phyloP scores from a whole-genome alignment of 2,329 filamentous ascomycete species.

The Knoxdaviesia proteae region DNA sequence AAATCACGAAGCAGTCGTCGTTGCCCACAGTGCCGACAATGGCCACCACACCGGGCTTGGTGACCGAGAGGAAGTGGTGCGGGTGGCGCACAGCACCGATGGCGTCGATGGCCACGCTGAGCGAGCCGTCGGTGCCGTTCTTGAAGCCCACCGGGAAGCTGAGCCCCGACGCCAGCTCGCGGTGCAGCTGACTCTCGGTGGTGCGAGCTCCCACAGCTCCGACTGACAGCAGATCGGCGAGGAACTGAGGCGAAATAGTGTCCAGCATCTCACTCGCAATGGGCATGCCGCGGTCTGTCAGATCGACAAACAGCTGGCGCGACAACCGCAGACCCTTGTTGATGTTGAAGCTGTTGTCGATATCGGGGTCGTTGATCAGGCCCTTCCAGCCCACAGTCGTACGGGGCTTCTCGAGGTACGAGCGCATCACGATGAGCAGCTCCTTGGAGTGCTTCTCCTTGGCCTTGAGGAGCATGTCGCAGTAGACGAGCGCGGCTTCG shows the following conservation, averaged over 20 bases:
- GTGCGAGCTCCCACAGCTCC: conserved; percentile 92
- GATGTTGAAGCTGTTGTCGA: conserved; percentile 96
- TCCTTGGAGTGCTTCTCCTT: conserved; percentile 81
- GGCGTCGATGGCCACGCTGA: conserved; percentile 82
- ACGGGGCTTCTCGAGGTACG: conserved; percentile 94
- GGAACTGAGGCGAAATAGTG: conserved; percentile 92
- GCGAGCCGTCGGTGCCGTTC: conserved; percentile 86
- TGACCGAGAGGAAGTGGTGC: conserved; percentile 93
- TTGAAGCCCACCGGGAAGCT: conserved; percentile 99
- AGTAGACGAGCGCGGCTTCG: conserved; percentile 76
- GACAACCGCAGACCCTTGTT: conserved; percentile 85
- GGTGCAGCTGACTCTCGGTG: conserved; percentile 87
- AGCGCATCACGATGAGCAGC: conserved; percentile 88
- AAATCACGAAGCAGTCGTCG: conserved; percentile 90
- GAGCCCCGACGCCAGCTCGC: conserved; percentile 79
- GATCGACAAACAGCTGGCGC: conserved; percentile 77
- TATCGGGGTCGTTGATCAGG: conserved; percentile 93
- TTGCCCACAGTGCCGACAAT: conserved; percentile 91
- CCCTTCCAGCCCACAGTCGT: conserved; percentile 99
- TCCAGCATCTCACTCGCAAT: conserved; percentile 96
- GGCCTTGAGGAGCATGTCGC: conserved; percentile 57
- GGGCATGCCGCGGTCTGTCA: conserved; percentile 84
- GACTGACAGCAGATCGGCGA: conserved; percentile 77
- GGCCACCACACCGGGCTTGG: conserved; percentile 84
- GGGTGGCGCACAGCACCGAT: conserved; percentile 82